These are phyloP conservation scores for Chondrus crispus DNA, from an alignment of 23 red algal species.

Conservation along the genomic window DNA sequence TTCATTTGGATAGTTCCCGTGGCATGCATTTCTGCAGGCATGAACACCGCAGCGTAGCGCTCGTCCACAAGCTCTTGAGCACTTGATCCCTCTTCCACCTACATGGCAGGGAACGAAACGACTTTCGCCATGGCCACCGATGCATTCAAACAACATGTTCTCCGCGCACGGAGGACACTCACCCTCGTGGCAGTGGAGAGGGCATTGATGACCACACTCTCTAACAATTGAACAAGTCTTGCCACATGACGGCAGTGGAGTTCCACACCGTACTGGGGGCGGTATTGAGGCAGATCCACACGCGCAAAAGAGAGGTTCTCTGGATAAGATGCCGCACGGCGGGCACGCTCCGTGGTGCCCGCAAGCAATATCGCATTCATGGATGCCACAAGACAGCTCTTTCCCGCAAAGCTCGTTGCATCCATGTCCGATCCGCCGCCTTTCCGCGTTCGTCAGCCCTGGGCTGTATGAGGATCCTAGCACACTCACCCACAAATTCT, in stretches of 20 bases:
- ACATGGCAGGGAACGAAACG: slow-evolving; percentile 60
- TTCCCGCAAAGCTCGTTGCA: slow-evolving; percentile 47
- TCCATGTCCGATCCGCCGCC: slow-evolving; percentile 38
- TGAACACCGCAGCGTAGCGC: slow-evolving; percentile 71
- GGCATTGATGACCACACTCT: slow-evolving; percentile 62
- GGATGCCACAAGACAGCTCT: slow-evolving; percentile 50
- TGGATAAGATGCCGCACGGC: slow-evolving; percentile 71
- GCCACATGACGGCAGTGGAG: slow-evolving; percentile 44
- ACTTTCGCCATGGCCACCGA: slow-evolving; percentile 66
- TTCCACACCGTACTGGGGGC: slow-evolving; percentile 66
- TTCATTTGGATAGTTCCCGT: slow-evolving; percentile 52
- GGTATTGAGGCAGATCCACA: slow-evolving; percentile 52
- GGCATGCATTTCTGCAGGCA: slow-evolving; percentile 51
- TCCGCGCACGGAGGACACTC: slow-evolving; percentile 72
- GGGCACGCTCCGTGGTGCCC: slow-evolving; percentile 65
- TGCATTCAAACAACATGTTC: slow-evolving; percentile 31
- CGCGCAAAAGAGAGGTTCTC: slow-evolving; percentile 61
- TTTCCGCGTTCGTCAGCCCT: slow-evolving; percentile 24
- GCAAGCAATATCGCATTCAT: slow-evolving; percentile 66
- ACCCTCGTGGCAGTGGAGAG: slow-evolving; percentile 56
- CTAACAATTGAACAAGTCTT: slow-evolving; percentile 21
- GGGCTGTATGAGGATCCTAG: not conserved
- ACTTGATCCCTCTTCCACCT: slow-evolving; percentile 48
- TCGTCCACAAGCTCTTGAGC: slow-evolving; percentile 57
- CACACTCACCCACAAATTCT: not conserved